Percentiles rank a stretch among this genome's conserved stretches.
Conservation (phyloP, 1,139 yeast genomes). For the Candida dubliniensis region DNA sequence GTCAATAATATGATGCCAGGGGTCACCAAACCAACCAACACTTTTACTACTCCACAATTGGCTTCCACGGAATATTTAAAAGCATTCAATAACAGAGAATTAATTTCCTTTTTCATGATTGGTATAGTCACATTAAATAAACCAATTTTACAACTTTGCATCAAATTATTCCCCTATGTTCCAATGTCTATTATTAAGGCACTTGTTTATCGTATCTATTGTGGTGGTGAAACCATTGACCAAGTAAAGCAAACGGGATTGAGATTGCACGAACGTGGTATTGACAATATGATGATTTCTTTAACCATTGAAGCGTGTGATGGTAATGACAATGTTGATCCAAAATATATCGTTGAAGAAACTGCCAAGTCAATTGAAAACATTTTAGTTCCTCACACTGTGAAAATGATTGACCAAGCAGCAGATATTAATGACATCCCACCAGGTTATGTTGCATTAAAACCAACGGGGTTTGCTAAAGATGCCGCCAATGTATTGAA, state of each 20-base stretch:
- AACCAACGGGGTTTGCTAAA: constrained; percentile 86
- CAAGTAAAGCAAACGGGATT: constrained; percentile 74
- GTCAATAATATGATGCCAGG: constrained; percentile 8
- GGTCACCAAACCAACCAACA: background rate
- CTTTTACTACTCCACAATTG: background rate
- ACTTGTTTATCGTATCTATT: constrained; percentile 78
- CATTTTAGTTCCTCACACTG: constrained; percentile 71
- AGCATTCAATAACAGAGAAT: constrained; percentile 39
- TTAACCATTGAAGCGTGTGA: constrained; percentile 93
- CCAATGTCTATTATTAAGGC: constrained; percentile 72
- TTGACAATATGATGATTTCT: constrained; percentile 91
- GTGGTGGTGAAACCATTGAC: constrained; percentile 81
- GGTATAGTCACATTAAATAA: constrained; percentile 68
- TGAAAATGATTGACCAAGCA: constrained; percentile 45
- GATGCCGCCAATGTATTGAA: constrained; percentile 75
- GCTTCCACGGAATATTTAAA: constrained; percentile 30
- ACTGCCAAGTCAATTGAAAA: constrained; percentile 68
- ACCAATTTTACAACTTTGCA: constrained; percentile 58
- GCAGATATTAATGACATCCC: constrained; percentile 63
- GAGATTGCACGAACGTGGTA: constrained; percentile 67
- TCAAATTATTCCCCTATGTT: constrained; percentile 68
- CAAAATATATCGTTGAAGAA: constrained; percentile 62
- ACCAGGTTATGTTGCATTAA: constrained; percentile 84
- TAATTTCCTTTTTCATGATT: constrained; percentile 63
- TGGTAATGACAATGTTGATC: constrained; percentile 64